These are phyloP conservation scores for Candida arabinofermentans DNA, from an alignment of 805 yeast genomes.

Conservation along the genomic window DNA sequence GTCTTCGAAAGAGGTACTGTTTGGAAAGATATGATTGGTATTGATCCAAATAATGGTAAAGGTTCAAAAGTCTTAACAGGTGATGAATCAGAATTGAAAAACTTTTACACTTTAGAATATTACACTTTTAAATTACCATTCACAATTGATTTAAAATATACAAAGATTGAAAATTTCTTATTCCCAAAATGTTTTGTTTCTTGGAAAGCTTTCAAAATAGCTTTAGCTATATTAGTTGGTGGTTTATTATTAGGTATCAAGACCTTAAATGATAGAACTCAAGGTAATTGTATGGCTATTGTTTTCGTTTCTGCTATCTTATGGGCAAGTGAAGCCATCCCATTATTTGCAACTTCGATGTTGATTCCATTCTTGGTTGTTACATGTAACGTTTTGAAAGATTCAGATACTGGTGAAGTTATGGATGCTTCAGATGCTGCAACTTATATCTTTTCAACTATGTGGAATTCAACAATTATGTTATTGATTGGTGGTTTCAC, in stretches of 20 bases:
- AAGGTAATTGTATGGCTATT: slow-evolving; percentile 62
- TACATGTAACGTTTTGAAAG: slow-evolving; percentile 45
- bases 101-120: slow-evolving; percentile 30
- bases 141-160: slow-evolving; percentile 12
- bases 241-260: slow-evolving; percentile 52
- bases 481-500: slow-evolving; percentile 52
- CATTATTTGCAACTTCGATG: slow-evolving; percentile 46
- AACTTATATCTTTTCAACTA: slow-evolving; percentile 40
- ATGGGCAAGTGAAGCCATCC: slow-evolving; percentile 52
- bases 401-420: slow-evolving; percentile 37
- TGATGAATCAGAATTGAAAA: slow-evolving; percentile 30
- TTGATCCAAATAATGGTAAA: slow-evolving; percentile 29
- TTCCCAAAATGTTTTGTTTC: slow-evolving; percentile 48
- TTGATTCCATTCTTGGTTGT: slow-evolving; percentile 46
- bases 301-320: slow-evolving; percentile 51
- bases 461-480: slow-evolving; percentile 54
- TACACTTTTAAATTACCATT: slow-evolving; percentile 22
- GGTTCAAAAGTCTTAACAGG: slow-evolving; percentile 34
- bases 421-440: slow-evolving; percentile 43
- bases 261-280: slow-evolving; percentile 58
- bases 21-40: slow-evolving; percentile 54
- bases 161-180: slow-evolving; percentile 27
- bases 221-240: slow-evolving; percentile 47
- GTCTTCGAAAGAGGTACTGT: slow-evolving; percentile 55
- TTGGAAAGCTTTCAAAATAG: slow-evolving; percentile 45